phyloP scores from a whole-genome alignment of 805 yeast species.

The Metschnikowia peoriensis region DNA sequence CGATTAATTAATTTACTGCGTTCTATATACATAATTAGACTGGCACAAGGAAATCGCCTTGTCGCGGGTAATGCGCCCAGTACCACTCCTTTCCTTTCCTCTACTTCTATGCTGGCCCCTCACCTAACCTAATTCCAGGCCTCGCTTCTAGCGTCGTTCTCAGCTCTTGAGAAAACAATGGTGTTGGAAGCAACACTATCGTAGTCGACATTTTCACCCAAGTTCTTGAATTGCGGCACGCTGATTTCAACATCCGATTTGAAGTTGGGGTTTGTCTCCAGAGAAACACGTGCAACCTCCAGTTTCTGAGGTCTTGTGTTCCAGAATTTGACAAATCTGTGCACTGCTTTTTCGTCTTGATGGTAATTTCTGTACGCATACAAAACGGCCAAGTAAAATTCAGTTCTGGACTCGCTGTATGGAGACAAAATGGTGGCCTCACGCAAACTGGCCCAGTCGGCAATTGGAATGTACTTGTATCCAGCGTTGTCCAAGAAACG shows the following conservation, averaged over 20 bases:
- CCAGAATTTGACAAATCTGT: slow-evolving; percentile 32
- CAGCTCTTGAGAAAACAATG: slow-evolving; percentile 4
- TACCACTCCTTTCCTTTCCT: neutral
- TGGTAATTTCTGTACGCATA: slow-evolving; percentile 34
- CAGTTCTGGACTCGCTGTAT: slow-evolving; percentile 39
- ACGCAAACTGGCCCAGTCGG: slow-evolving; percentile 82
- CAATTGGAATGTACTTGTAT: slow-evolving; percentile 67
- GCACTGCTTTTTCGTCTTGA: slow-evolving; percentile 35
- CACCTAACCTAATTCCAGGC: neutral
- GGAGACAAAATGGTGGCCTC: slow-evolving; percentile 64
- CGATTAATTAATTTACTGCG: neutral
- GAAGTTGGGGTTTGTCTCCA: slow-evolving; percentile 20
- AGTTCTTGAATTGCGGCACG: slow-evolving; percentile 25
- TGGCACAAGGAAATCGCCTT: neutral
- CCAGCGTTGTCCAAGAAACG: slow-evolving; percentile 49
- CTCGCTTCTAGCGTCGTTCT: slow-evolving; percentile 4
- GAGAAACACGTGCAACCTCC: slow-evolving; percentile 23
- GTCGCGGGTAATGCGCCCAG: neutral
- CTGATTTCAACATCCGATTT: slow-evolving; percentile 18
- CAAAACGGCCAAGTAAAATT: slow-evolving; percentile 17
- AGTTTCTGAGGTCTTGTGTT: slow-evolving; percentile 24
- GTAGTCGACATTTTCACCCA: slow-evolving; percentile 31
- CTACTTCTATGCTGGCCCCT: neutral
- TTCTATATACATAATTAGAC: neutral
- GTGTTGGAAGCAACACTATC: slow-evolving; percentile 9